Evolutionary conservation across 169 alveolate species (phyloP).

Genomic region (Eimeria zaria): DNA sequence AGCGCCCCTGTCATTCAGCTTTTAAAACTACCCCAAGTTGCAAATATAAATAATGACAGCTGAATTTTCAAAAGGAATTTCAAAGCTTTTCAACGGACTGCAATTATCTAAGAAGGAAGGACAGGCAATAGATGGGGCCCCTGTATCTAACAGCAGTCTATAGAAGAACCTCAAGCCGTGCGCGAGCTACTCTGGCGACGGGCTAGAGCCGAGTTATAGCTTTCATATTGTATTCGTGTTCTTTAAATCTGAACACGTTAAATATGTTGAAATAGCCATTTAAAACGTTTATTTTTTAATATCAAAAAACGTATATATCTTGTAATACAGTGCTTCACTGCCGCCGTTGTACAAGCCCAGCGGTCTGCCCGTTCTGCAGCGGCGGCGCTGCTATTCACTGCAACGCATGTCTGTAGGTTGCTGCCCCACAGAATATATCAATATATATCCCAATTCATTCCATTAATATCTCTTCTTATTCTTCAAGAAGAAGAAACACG

Average conservation of each 20-base stretch:
- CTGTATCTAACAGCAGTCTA: not conserved
- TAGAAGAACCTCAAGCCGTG: no score
- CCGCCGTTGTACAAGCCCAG: not conserved
- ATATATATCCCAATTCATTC: no score
- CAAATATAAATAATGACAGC: not conserved
- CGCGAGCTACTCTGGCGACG: not conserved
- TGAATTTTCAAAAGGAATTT: not conserved
- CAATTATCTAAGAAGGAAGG: not conserved
- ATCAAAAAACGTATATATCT: not conserved
- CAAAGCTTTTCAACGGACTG: not conserved
- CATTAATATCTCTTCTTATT: no score
- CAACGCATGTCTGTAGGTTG: no score
- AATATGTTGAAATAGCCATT: not conserved
- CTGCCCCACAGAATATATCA: no score
- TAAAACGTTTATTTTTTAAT: not conserved
- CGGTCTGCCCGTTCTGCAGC: not conserved
- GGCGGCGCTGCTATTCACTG: no score
- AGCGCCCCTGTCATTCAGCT: not conserved
- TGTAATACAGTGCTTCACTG: no score
- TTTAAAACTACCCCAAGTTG: not conserved
- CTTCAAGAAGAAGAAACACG: no score
- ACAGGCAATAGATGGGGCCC: not conserved
- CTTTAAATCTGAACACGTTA: not conserved
- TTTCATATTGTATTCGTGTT: not conserved
- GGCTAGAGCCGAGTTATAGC: not conserved